These are phyloP conservation scores for Cicer bijugum DNA, from an alignment of 306 rosid species.

Conservation along the genomic window DNA sequence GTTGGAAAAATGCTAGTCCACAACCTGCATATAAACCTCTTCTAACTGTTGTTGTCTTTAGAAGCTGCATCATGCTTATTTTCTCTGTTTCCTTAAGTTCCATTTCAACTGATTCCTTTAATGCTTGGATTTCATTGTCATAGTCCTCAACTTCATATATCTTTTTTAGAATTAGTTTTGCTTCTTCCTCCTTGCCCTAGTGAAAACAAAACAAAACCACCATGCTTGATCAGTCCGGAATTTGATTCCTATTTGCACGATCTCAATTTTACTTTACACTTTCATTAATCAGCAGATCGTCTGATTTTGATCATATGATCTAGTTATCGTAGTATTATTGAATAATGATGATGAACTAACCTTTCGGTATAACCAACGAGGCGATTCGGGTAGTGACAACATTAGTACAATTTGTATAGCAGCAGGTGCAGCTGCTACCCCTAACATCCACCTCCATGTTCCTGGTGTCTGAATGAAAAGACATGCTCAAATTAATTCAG, in stretches of 20 bases:
- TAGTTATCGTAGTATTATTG: too few species aligned
- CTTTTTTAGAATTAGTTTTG: conserved; percentile 43
- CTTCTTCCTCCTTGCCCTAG: conserved; percentile 65
- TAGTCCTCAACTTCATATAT: conserved; percentile 53
- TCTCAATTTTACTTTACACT: not conserved
- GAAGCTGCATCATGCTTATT: conserved; percentile 41
- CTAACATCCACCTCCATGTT: conserved; percentile 83
- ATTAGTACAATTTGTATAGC: conserved; percentile 54
- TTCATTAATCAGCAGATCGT: not conserved
- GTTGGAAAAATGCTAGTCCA: conserved; percentile 69
- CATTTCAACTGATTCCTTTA: conserved; percentile 55
- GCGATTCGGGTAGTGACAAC: conserved; percentile 71
- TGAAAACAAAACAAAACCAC: not conserved
- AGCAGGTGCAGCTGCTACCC: conserved; percentile 70
- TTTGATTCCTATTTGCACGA: not conserved
- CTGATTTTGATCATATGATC: not conserved
- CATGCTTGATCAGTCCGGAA: not conserved
- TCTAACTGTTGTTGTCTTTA: conserved; percentile 56
- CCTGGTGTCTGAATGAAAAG: conserved; percentile 54
- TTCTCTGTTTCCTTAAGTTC: conserved; percentile 49
- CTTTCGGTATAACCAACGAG: conserved; percentile 76
- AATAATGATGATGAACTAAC: conserved; percentile 35
- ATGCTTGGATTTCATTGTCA: conserved; percentile 44
- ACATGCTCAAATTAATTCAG: not conserved
- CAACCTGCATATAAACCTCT: conserved; percentile 60